Percentiles rank a stretch among this genome's conserved stretches.
Evolutionary conservation across 768 basidiomycete genomes (phyloP).

Genomic region (Boletus subcaerulescens): DNA sequence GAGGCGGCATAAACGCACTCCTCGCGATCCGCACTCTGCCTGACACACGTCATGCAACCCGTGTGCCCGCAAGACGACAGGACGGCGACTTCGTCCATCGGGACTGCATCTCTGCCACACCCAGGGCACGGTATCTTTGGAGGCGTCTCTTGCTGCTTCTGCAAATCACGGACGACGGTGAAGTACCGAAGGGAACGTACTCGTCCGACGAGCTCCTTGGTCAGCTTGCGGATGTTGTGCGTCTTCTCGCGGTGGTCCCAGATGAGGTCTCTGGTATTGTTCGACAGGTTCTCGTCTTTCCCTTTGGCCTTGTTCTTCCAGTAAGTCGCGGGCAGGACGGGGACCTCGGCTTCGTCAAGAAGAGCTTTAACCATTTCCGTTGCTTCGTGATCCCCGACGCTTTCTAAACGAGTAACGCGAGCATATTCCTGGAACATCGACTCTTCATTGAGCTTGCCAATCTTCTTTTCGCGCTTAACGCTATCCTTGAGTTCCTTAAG

Average conservation of each 20-base stretch:
- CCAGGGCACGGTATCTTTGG: slow-evolving; percentile 59
- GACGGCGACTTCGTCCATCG: slow-evolving; percentile 71
- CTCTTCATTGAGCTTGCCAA: slow-evolving; percentile 61
- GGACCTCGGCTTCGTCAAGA: slow-evolving; percentile 58
- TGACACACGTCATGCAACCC: slow-evolving; percentile 77
- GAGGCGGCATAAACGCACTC: slow-evolving; percentile 75
- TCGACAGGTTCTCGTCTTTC: slow-evolving; percentile 54
- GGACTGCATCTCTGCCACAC: slow-evolving; percentile 55
- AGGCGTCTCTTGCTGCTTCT: slow-evolving; percentile 65
- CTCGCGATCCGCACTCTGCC: slow-evolving; percentile 66
- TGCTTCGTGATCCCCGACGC: slow-evolving; percentile 75
- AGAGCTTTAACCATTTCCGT: slow-evolving; percentile 56
- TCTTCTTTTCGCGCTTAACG: slow-evolving; percentile 63
- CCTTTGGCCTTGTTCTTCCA: slow-evolving; percentile 46
- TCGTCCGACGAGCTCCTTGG: slow-evolving; percentile 87
- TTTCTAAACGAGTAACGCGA: slow-evolving; percentile 60
- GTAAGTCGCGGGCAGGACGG: slow-evolving; percentile 27
- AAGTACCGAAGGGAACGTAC: slow-evolving; percentile 91
- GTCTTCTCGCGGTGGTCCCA: slow-evolving; percentile 88
- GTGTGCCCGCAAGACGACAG: slow-evolving; percentile 91
- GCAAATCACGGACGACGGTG: slow-evolving; percentile 84
- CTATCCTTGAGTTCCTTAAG: slow-evolving; percentile 62
- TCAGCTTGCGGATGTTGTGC: slow-evolving; percentile 78
- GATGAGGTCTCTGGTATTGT: slow-evolving; percentile 55
- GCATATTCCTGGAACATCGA: slow-evolving; percentile 80